Evolutionary conservation across 2,329 filamentous ascomycete genomes (phyloP), one percentile per base, ranked within the genome.

Genomic region (Hypoxylon sp.): DNA sequence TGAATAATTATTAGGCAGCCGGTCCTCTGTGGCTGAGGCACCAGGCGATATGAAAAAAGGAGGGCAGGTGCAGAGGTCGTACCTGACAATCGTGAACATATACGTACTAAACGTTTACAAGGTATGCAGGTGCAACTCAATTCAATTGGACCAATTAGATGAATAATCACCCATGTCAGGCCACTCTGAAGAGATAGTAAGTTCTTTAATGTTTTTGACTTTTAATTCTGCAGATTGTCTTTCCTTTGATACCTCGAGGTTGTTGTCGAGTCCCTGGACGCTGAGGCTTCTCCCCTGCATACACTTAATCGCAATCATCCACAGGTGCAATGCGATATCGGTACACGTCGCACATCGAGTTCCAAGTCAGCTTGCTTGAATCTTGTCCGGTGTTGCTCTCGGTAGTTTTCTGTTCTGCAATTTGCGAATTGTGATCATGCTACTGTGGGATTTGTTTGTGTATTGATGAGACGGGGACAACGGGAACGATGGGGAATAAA

Each of bases 401-500:
- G 45, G 45, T 43, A 43, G 20, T 15, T 35, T 7, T n/a, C n/a
- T n/a, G n/a, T n/a, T n/a, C n/a, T n/a, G n/a, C n/a, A n/a, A n/a
- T n/a, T n/a, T n/a, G n/a, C n/a, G n/a, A n/a, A n/a, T n/a, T n/a
- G n/a, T n/a, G n/a, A n/a, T n/a, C n/a, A n/a, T n/a, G n/a, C n/a
- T n/a, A n/a, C n/a, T n/a, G 25, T 29, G 34, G 19, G 32, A 50
- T 41, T 36, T 9, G 12, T 11, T 35, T 41, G 30, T 51, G 40
- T 49, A 40, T 35, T 36, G 16, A 9, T 21, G 27, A 21, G 15
- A 20, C 26, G 20, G 44, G 48, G 36, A 50, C 19, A 16, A 17
- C 37, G n/a, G n/a, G n/a, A n/a, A n/a, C n/a, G n/a, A n/a, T n/a
- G n/a, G n/a, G n/a, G n/a, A n/a, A n/a, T n/a, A n/a, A n/a, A n/a